Evolutionary conservation across 2,329 filamentous ascomycete genomes (phyloP).

Genomic region (Fusarium compactum): DNA sequence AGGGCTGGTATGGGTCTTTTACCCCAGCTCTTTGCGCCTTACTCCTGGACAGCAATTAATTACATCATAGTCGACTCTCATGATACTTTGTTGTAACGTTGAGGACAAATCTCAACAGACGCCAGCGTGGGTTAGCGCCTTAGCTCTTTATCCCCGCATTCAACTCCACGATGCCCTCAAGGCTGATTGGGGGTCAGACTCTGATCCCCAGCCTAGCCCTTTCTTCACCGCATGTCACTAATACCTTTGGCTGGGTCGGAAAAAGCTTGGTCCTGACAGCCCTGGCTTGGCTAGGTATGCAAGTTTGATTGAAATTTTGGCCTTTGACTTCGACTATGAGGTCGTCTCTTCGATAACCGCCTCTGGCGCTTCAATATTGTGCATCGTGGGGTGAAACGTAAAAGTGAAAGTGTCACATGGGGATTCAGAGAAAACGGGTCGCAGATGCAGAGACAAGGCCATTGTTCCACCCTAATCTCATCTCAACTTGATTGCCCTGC

Average conservation of each 20-base stretch:
- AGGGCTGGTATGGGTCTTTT: background rate
- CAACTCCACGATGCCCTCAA: slow-evolving; percentile 40
- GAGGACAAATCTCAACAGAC: slow-evolving; percentile 38
- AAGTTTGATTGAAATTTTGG: slow-evolving; percentile 37
- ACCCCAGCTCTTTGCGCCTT: slow-evolving; percentile 5
- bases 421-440: slow-evolving; percentile 9
- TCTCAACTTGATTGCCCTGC: slow-evolving; percentile 4
- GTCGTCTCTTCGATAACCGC: slow-evolving; percentile 5
- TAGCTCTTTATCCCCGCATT: slow-evolving; percentile 42
- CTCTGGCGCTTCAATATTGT: slow-evolving; percentile 19
- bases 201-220: slow-evolving; percentile 19
- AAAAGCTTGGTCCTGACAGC: slow-evolving; percentile 25
- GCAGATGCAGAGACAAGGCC: background rate
- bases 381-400: slow-evolving; percentile 24
- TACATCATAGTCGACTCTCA: slow-evolving; percentile 29
- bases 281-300: slow-evolving; percentile 28
- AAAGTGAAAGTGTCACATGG: slow-evolving; percentile 25
- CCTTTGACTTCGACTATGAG: slow-evolving; percentile 2
- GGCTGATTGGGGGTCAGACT: slow-evolving; percentile 34
- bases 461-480: background rate
- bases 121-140: slow-evolving; percentile 19
- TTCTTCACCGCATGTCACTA: slow-evolving; percentile 46
- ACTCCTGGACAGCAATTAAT: slow-evolving; percentile 7
- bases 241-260: slow-evolving; percentile 9
- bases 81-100: slow-evolving; percentile 34